These are phyloP conservation scores for Gaeumannomyces sp. DNA, from an alignment of 2,329 filamentous ascomycete genomes.

Conservation along the genomic window DNA sequence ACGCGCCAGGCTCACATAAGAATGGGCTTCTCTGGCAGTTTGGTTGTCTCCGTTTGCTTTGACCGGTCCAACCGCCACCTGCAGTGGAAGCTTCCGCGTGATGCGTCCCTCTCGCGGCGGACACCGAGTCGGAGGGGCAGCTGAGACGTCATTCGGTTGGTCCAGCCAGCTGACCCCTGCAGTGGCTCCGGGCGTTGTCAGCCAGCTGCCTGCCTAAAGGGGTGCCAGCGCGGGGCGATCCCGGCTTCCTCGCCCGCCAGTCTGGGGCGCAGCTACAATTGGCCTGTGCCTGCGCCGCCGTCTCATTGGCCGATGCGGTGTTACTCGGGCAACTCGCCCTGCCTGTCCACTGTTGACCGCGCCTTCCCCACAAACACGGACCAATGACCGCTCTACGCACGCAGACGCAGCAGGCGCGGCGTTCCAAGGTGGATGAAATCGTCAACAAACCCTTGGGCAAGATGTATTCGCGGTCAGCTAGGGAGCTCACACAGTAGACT, in stretches of 20 bases:
- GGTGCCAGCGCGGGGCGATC: neutral
- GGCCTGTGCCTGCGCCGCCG: too few relatives aligned
- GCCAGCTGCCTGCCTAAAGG: neutral
- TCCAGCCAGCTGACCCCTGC: constrained; percentile 4
- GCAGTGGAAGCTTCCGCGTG: constrained; percentile 1
- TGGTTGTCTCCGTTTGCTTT: neutral
- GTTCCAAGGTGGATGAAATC: neutral
- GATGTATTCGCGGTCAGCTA: neutral
- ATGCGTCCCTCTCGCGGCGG: constrained; percentile 1
- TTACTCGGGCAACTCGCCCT: neutral
- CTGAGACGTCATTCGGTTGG: constrained; percentile 12
- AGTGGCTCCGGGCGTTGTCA: constrained; percentile 1
- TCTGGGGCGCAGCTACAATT: neutral
- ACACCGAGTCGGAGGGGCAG: constrained; percentile 8
- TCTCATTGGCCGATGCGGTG: neutral
- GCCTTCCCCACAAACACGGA: constrained; percentile 3
- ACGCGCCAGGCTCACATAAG: neutral
- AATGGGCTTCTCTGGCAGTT: too few relatives aligned
- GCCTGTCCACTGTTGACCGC: neutral
- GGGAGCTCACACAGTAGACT: neutral
- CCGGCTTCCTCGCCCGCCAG: neutral
- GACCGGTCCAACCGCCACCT: neutral
- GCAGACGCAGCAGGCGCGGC: neutral
- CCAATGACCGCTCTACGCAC: neutral
- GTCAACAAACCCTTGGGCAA: neutral